phyloP scores from a whole-genome alignment of 73 alveolate species.

The Tetrahymena thermophila region DNA sequence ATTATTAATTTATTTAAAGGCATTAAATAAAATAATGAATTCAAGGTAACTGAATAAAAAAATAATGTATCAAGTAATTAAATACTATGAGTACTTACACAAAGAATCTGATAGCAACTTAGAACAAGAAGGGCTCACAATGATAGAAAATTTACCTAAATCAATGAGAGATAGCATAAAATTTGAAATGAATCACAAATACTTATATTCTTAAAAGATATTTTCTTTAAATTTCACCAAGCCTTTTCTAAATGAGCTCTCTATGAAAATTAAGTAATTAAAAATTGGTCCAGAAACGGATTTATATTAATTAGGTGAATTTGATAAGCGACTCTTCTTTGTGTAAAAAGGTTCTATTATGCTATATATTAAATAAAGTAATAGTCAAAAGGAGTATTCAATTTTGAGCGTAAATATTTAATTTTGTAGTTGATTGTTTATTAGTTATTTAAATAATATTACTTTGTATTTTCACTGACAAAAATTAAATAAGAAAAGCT shows the following conservation, averaged over 20 bases:
- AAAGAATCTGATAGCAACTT: not conserved
- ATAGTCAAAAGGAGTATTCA: not conserved
- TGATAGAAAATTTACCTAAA: not conserved
- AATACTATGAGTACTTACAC: not conserved
- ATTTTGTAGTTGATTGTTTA: not conserved
- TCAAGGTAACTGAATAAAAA: not conserved
- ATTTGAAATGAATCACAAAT: not conserved
- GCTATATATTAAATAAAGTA: not conserved
- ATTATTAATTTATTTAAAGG: not conserved
- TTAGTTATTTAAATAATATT: too few species aligned
- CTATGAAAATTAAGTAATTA: not conserved
- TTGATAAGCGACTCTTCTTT: not conserved
- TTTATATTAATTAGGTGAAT: not conserved
- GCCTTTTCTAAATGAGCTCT: not conserved
- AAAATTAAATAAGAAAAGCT: too few species aligned
- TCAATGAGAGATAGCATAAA: not conserved
- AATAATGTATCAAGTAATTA: not conserved
- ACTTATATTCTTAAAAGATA: not conserved
- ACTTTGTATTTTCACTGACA: too few species aligned
- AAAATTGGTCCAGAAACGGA: not conserved
- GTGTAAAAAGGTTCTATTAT: not conserved
- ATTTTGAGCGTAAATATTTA: not conserved
- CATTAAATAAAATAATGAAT: not conserved
- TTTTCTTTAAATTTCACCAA: not conserved
- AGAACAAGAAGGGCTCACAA: not conserved